These are phyloP conservation scores for Coemansia sp. DNA, from an alignment of 192 early-diverging fungal species.

Conservation along the genomic window DNA sequence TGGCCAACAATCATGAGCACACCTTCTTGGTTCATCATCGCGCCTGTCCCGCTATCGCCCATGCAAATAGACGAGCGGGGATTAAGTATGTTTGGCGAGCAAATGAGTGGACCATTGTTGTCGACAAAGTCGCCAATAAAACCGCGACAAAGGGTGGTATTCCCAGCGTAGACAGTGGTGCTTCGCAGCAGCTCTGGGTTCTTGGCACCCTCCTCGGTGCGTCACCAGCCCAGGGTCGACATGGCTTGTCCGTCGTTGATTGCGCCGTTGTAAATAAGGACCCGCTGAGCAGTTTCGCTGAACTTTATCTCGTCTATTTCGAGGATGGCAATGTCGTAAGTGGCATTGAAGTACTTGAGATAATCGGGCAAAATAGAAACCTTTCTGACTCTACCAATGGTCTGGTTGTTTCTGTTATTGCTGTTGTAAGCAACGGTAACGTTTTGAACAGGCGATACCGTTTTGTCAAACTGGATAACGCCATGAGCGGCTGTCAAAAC, in stretches of 20 bases:
- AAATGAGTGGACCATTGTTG: not conserved
- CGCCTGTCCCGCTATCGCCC: not conserved
- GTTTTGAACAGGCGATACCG: not conserved
- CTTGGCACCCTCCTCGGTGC: not conserved
- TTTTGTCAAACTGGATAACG: not conserved
- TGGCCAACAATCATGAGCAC: not conserved
- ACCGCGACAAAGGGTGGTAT: not conserved
- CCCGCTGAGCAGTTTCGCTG: not conserved
- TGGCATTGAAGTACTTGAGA: not conserved
- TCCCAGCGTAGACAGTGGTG: not conserved
- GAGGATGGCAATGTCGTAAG: not conserved
- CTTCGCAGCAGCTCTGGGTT: not conserved
- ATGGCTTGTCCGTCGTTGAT: not conserved
- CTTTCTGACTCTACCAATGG: not conserved
- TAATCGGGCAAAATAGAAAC: not conserved
- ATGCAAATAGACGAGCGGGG: not conserved
- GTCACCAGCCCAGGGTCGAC: not conserved
- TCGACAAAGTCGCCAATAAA: not conserved
- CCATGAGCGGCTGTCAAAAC: not conserved
- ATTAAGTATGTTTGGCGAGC: not conserved
- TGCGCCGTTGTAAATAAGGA: not conserved
- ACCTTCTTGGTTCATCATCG: not conserved
- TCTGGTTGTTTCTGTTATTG: not conserved
- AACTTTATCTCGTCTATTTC: not conserved
- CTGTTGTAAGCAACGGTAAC: not conserved